Evolutionary conservation across 495 filamentous ascomycete species (phyloP), one percentile per base, ranked within the genome.

Genomic region (Evansstolkia leycettana): DNA sequence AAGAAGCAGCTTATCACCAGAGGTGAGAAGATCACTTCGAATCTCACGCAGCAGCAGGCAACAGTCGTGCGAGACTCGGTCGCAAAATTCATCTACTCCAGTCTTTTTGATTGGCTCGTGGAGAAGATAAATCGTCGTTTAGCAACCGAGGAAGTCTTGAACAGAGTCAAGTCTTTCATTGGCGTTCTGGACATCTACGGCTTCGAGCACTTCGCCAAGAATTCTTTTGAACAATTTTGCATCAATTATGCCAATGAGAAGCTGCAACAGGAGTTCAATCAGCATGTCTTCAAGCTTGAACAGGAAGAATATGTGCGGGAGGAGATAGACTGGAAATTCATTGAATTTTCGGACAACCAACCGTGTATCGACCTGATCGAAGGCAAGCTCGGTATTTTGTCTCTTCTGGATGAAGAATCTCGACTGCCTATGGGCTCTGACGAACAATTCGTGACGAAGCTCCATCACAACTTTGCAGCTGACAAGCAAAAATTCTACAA

Each of bases 211-310:
- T 99, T 99, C 49, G 89, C 92, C 33, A 95, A 94, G 65, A 99
- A 99, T 67, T 96, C 92, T 7, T 99, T 99, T 48, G 90, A 99
- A 60, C 90, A 99, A 56, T 99, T 99, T 58, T 99, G 90, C 57
- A 99, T 99, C 72, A 99, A 99, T 63, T 99, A 96, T 47, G 90
- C 90, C 54, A 99, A 99, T 59, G 90, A 99, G 60, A 99, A 99
- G 58, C 64, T 99, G 23, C 90, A 99, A 52, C 90, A 99, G 52
- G 92, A 99, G 48, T 99, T 99, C 68, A 99, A 99, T 58, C 86
- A 92, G 58, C 90, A 99, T 47, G 90, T 99, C n/a, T 99, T 99
- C 75, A 94, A 96, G 54, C 73, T 99, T 13, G 90, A 99, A 56
- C 90, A 99, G 57, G 92, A 96, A 60, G 90, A 99, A 62, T 99